phyloP scores from a whole-genome alignment of 257 asterid species.

The Paraleonurus japonicus region DNA sequence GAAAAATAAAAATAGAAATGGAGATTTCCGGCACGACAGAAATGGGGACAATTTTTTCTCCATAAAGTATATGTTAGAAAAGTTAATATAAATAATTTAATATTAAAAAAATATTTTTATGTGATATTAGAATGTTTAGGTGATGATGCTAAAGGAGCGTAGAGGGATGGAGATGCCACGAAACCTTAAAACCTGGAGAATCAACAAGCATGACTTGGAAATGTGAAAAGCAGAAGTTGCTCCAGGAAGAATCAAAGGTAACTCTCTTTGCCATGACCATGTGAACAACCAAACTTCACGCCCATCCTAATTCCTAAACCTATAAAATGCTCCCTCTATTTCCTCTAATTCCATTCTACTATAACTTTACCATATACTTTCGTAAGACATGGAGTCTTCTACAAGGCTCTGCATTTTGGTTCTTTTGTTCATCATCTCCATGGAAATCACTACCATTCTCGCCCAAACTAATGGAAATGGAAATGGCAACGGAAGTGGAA shows the following conservation, averaged over 20 bases:
- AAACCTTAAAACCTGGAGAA: too few species aligned
- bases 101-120: too few species aligned
- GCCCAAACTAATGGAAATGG: slow-evolving; percentile 38
- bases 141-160: too few species aligned
- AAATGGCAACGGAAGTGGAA: slow-evolving; percentile 26
- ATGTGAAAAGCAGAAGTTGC: slow-evolving; percentile 22
- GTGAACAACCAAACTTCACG: slow-evolving; percentile 32
- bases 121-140: too few species aligned
- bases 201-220: slow-evolving; percentile 18
- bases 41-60: too few species aligned
- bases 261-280: background rate
- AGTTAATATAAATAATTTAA: too few species aligned
- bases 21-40: too few species aligned
- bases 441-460: slow-evolving; percentile 39
- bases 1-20: too few species aligned
- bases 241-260: slow-evolving; percentile 9
- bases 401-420: slow-evolving; percentile 35
- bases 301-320: background rate
- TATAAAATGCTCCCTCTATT: slow-evolving; percentile 17
- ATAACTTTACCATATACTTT: background rate
- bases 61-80: too few species aligned
- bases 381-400: slow-evolving; percentile 32
- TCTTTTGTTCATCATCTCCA: slow-evolving; percentile 40
- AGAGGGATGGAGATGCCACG: too few species aligned
- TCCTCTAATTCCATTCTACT: background rate